Base-by-base conservation (phyloP, 2,329 filamentous ascomycete species). In the Aspergillus sp. region DNA sequence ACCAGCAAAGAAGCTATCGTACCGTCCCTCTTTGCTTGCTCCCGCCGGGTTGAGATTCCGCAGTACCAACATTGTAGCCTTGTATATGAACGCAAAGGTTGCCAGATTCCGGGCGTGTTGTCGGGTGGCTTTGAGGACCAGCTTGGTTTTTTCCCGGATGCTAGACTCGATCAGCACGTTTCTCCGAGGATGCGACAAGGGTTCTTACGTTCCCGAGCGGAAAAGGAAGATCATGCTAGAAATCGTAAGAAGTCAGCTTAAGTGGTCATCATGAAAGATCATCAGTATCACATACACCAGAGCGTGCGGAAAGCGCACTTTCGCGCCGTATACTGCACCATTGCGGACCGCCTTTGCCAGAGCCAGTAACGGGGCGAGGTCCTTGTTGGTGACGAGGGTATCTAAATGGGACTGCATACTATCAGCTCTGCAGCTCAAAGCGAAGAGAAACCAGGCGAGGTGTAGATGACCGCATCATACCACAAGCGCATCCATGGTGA, bases 221-320 rank as follows among this genome's bases (percentile, higher is more conserved):
- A 99, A 99, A 62, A 99, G 84, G 64, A 97, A 88, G 61, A 97
- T 91, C 93, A 99, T 99, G 47, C 88, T 91, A 63, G 45, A 38
- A 17, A 1, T 49, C 34, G 23, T 36, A 36, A 45, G 17, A 32
- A 13, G n/a, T 50, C 16, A 41, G 13, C 29, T 2, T 34, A 5
- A 40, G 20, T 43, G 21, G 41, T 49, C 20, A 11, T 38, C 13
- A 38, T 11, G 11, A 7, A 5, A 38, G 6, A 17, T 3, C 14
- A 38, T 38, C 34, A n/a, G 32, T 14, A 36, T 51, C 19, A 60
- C 77, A 58, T 79, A 86, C 82, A 99, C 94, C 62, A 99, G 82
- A 56, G 94, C 94, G 77, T 99, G 94, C 59, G 94, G 94, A 77
- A 99, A 97, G 59, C 94, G 92, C 73, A 99, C 91, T 83, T 97